Base-by-base conservation (phyloP, 2,329 filamentous ascomycete genomes). In the Huntiella omanensis region DNA sequence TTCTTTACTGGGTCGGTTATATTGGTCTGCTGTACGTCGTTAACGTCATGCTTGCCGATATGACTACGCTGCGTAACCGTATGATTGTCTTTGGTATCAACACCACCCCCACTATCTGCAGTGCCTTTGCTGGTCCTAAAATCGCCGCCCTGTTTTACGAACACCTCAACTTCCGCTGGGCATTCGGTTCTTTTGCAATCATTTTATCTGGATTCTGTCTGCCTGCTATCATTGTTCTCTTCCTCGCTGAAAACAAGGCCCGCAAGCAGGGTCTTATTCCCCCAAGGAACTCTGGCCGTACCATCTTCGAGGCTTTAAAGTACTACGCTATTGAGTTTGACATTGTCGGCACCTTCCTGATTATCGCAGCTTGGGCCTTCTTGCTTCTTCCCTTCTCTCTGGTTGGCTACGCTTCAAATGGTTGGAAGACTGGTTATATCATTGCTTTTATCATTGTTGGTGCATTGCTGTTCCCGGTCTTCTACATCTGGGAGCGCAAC, bases 1-100 rank as follows among this genome's bases (percentile, higher is more conserved):
- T 78, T 3, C 72, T 82, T 49, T 80, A 78, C 56, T 75, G 71
- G 57, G 69, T 76, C 39, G 78, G 78, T 13, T 59, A 64, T 46
- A 55, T 62, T 4, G 64, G 62, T 5, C 53, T 66, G 4, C 52
- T 55, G 4, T 66, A 64, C 52, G 55, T 65, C 43, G 57, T 67
- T 50, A 53, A 57, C 16, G 59, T 68, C 49, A 61, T 67, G 49
- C 52, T 66, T 5, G 60, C 65, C 45, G 65, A 68, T 46, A 66
- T 61, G 52, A 66, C 59, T 4, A 59, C 57, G 15, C 56, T 68
- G 10, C 53, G 57, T 43, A 68, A 68, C 54, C 61, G 65, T 11
- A 60, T 65, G 51, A 54, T 67, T 47, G 57, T 65, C 47, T 62
- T 62, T 22, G 62, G 59, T 37, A 52, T 69, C 50, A 64, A 66